Evolutionary conservation across 2,329 filamentous ascomycete genomes (phyloP).

Genomic region (Hypoxylon sp.): DNA sequence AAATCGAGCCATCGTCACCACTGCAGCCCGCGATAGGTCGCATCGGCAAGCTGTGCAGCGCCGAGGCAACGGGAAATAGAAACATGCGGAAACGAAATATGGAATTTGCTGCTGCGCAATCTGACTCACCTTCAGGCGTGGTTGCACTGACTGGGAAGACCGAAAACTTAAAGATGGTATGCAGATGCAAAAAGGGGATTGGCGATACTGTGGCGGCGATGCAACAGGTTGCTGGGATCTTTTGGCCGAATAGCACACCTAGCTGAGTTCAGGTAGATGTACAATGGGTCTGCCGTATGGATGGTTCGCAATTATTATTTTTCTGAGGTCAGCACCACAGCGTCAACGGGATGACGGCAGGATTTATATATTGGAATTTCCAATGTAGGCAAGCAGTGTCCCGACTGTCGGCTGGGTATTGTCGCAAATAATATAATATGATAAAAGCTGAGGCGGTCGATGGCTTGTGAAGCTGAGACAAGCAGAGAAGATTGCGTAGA

Average conservation of each 20-base stretch:
- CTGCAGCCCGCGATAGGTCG: conserved; percentile 26
- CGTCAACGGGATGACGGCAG: conserved; percentile 45
- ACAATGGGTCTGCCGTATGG: conserved; percentile 30
- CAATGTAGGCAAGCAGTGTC: conserved; percentile 25
- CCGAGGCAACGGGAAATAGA: conserved; percentile 29
- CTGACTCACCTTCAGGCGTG: conserved; percentile 48
- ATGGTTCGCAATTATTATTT: conserved; percentile 43
- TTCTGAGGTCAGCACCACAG: conserved; percentile 47
- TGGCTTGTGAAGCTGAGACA: conserved; percentile 40
- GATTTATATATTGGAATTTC: conserved; percentile 43
- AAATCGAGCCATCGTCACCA: conserved; percentile 28
- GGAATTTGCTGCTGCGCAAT: conserved; percentile 39
- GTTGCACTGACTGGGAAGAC: conserved; percentile 41
- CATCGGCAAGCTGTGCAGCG: conserved; percentile 24
- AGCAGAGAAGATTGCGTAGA: conserved; percentile 41
- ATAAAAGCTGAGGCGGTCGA: conserved; percentile 39
- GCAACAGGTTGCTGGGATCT: conserved; percentile 41
- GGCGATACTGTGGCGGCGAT: conserved; percentile 44
- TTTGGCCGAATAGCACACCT: conserved; percentile 42
- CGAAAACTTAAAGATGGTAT: conserved; percentile 32
- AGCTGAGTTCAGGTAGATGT: conserved; percentile 26
- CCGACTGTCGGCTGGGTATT: conserved; percentile 35
- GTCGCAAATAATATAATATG: conserved; percentile 29
- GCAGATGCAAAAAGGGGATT: conserved; percentile 41
- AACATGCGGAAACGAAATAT: conserved; percentile 32